A percentile compares a stretch with the other conserved stretches of the same genome.
Conservation (phyloP, 73 alveolate genomes). For the Tetrahymena elliotti region DNA sequence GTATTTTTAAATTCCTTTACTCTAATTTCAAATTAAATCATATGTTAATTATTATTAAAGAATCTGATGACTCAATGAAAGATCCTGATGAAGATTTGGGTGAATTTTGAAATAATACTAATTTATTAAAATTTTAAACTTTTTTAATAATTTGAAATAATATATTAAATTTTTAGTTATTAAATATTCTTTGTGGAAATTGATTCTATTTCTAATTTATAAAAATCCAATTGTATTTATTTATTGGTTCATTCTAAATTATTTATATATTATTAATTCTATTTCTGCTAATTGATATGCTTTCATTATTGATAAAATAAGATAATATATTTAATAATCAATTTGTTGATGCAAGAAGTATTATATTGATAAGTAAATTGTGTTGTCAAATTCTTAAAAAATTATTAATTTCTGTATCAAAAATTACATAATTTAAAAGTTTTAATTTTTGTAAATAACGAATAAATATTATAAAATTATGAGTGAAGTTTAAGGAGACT, state of each 20-base stretch:
- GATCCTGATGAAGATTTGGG: background rate
- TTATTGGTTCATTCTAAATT: too few relatives aligned
- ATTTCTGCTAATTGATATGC: too few relatives aligned
- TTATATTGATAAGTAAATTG: background rate
- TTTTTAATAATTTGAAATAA: too few relatives aligned
- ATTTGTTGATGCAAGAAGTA: background rate
- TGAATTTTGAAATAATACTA: background rate
- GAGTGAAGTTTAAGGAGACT: background rate
- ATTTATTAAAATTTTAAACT: too few relatives aligned
- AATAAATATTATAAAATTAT: background rate
- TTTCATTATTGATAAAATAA: too few relatives aligned
- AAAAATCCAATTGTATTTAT: too few relatives aligned
- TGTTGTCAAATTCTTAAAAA: background rate
- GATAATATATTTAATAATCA: too few relatives aligned
- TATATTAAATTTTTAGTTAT: too few relatives aligned
- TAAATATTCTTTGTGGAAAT: too few relatives aligned
- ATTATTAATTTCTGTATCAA: background rate
- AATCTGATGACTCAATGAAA: background rate
- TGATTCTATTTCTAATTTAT: too few relatives aligned
- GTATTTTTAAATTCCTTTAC: background rate
- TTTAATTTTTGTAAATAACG: background rate
- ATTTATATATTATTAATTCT: too few relatives aligned
- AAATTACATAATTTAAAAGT: background rate
- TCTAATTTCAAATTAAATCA: background rate
- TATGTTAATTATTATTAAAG: background rate